phyloP scores from a whole-genome alignment of 2,329 filamentous ascomycete species.

The Plectosphaerella plurivora region DNA sequence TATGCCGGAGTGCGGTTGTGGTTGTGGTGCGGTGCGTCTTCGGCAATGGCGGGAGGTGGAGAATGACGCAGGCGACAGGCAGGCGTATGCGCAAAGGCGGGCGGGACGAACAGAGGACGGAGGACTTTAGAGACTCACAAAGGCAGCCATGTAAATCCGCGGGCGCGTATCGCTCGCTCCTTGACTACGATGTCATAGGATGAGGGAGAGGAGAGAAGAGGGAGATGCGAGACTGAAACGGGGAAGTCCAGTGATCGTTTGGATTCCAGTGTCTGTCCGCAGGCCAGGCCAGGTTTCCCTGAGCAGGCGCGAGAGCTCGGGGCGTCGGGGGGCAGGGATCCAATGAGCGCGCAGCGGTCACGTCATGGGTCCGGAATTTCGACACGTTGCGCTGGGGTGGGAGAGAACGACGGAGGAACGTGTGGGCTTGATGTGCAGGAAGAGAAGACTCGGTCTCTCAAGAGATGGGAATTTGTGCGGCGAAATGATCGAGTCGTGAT shows the following conservation, averaged over 20 bases:
- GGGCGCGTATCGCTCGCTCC: background rate
- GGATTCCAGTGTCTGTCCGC: no score
- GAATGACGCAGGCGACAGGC: background rate
- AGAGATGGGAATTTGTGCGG: background rate
- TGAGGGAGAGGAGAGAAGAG: background rate
- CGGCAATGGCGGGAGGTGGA: background rate
- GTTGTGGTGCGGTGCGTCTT: no score
- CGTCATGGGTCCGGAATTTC: background rate
- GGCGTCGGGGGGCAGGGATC: background rate
- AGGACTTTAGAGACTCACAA: constrained; percentile 12
- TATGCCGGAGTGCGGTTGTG: background rate
- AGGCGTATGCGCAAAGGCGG: background rate
- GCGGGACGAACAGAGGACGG: background rate
- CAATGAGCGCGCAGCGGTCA: background rate
- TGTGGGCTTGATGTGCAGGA: background rate
- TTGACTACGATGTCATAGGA: background rate
- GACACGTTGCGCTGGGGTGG: no score
- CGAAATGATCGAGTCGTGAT: background rate
- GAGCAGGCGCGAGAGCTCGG: background rate
- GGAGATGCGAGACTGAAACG: background rate
- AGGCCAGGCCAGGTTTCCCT: no score
- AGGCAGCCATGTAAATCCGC: constrained; percentile 18
- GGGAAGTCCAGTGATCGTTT: background rate
- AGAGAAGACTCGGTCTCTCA: background rate
- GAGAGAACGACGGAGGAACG: no score